Evolutionary conservation across 225 moss, liverwort and hornwort genomes (phyloP), one percentile per base, ranked within the genome.

Genomic region (Physcomitrium patens): DNA sequence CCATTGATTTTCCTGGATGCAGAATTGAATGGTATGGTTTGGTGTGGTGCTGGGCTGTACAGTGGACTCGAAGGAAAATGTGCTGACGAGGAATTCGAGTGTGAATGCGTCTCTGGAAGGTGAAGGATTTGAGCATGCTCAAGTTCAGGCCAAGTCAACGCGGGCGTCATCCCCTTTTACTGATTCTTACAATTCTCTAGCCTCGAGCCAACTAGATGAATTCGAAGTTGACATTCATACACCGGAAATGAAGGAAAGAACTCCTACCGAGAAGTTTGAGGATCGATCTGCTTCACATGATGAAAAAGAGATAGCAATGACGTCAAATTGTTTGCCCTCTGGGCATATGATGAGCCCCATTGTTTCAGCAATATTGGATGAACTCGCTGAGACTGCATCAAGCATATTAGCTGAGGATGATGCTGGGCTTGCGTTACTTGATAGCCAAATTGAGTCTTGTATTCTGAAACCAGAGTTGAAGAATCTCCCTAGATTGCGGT

Each of bases 321-420:
- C 51, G 68, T 18, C 74, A 62, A 80, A 78, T 76, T 51, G 65
- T 64, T 16, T 65, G 28, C 22, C 63, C 44, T 47, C 73, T 27
- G 62, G 49, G 51, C 78, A 70, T n/a, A 59, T 67, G 26, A 76
- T 76, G 78, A 84, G 68, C 41, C 87, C 87, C 54, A 53, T 87
- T 69, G 82, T 85, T 31, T 76, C 84, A 13, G 82, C 79, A 52
- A 82, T 85, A 50, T 58, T 87, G 74, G 68, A 85, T 37, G 82
- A 87, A 65, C 84, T 87, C 31, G 76, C 82, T 3, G 84, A 80
- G 55, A 70, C 81, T 57, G 83, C 78, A 15, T 81, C 83, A 0
- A 73, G 51, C 62, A 79, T 84, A 19, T 58, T 84, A 50, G 78
- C 73, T 0, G 80, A 86, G 67, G 86, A 86, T 60, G 64, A 67